Base-by-base conservation (phyloP, 2,329 filamentous ascomycete genomes). In the Alternaria longipes region DNA sequence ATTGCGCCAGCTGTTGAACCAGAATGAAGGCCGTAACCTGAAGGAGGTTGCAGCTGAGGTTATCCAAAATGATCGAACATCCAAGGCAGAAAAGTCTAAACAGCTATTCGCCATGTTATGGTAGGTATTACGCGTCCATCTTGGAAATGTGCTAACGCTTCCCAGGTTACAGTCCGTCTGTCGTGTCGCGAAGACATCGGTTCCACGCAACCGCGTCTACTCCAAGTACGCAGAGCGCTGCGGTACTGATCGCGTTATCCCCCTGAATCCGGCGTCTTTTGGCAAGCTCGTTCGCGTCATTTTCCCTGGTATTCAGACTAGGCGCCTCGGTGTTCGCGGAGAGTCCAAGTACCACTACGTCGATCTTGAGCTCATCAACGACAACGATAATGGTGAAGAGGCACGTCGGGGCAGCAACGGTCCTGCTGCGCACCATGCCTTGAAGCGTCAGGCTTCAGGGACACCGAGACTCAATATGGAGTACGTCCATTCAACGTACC, bases 281-380 rank as follows among this genome's bases (percentile, higher is more conserved):
- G 95, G 95, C 58, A 99, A 99, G 80, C 87, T 99, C 44, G 95
- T 99, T 34, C 89, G 95, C 32, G 94, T 99, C 40, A 91, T 99
- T 53, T 99, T 98, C 71, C 94, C 95, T 0, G 94, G 94, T 42
- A 90, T 99, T 22, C 94, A 97, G 80, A 99, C 95, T 32, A 87
- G 95, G 60, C 88, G 95, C 66, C 84, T 99, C 12, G 95, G 95
- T 64, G 94, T 98, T 47, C 89, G 95, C 54, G 95, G 95, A 66
- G 94, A 98, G 81, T 99, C 95, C 14, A 99, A 99, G 78, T 99
- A 99, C 78, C 95, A 99, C 79, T 99, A 99, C 73, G 84, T 85
- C 50, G 84, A 86, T 66, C 78, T 86, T 38, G 83, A 82, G 40
- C 81, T 85, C 34, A 80, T 81, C 59, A 82, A 84, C 60, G 84